Evolutionary conservation across 495 filamentous ascomycete species (phyloP), one percentile per base, ranked within the genome.

Genomic region (Podospora comata): DNA sequence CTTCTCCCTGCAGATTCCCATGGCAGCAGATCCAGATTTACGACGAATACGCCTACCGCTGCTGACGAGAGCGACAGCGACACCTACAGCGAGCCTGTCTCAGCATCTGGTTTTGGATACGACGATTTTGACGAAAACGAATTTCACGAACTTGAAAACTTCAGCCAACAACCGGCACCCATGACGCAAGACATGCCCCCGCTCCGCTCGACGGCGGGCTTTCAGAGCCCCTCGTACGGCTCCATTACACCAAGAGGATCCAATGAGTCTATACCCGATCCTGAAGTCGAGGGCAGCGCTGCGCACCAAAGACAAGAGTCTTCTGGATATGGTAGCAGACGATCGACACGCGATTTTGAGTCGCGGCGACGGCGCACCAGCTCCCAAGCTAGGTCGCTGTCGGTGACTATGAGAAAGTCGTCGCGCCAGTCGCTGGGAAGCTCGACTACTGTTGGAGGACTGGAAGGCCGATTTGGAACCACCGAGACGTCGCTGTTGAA

Each of bases 101-200:
- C 55, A 54, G 56, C 48, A 69, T 19, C 32, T 48, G 61, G 48
- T 18, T 19, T 20, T 26, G 55, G 23, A 19, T 19, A 7, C 23
- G 6, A 58, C 55, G 55, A 58, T 26, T 58, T 58, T 7, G n/a
- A 20, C 23, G 55, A 62, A 2, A 27, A 62, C 60, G 60, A 62
- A 13, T 62, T 62, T 62, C 4, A 30, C 16, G 39, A 48, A 48
- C 39, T 32, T 27, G 19, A 62, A 5, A 1, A 28, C 30, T 32
- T 30, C 60, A 30, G 39, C 60, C 26, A 32, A 27, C 60, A 64
- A 63, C 32, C 66, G 57, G 72, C 67, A 60, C 62, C 57, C 72
- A 89, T 89, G 87, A 87, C 84, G 68, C 82, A 81, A 72, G 77
- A 79, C 59, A 84, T 80, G 56, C 82, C 87, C 39, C 76, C 87